Conservation (phyloP, 192 early-diverging fungal genomes). For the Dispira simplex region DNA sequence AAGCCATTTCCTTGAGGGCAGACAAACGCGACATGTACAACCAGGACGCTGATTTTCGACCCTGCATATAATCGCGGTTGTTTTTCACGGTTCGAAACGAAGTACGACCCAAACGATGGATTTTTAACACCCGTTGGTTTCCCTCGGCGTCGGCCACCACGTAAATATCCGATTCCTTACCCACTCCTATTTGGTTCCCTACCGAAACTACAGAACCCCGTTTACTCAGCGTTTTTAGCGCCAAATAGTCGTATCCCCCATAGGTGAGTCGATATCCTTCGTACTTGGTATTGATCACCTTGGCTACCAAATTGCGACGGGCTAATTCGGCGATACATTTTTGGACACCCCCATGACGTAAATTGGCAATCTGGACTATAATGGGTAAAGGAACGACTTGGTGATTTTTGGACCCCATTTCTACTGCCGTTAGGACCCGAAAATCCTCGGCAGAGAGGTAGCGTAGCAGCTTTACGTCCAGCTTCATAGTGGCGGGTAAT, state of each 20-base stretch:
- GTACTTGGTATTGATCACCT: constrained; percentile 41
- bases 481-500: constrained; percentile 51
- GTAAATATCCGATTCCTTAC: constrained; percentile 99
- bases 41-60: constrained; percentile 93
- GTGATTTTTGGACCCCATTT: constrained; percentile 98
- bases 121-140: constrained; percentile 82
- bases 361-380: constrained; percentile 86
- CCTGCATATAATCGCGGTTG: constrained; percentile 93
- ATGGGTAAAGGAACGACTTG: constrained; percentile 89
- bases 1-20: constrained; percentile 95
- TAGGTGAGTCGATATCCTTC: constrained; percentile 96
- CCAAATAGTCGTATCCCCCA: constrained; percentile 98
- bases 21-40: constrained; percentile 98
- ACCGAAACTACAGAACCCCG: constrained; percentile 82
- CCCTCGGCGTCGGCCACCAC: constrained; percentile 90
- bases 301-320: constrained; percentile 78
- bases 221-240: constrained; percentile 81
- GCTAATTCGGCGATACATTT: constrained; percentile 76
- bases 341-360: constrained; percentile 71
- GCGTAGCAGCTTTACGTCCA: constrained; percentile 85
- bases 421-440: constrained; percentile 88
- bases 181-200: constrained; percentile 98
- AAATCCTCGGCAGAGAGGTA: constrained; percentile 93
- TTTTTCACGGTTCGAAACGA: constrained; percentile 95
- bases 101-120: constrained; percentile 90